phyloP scores from a whole-genome alignment of 495 filamentous ascomycete genomes.

The Penicillium verhagenii region DNA sequence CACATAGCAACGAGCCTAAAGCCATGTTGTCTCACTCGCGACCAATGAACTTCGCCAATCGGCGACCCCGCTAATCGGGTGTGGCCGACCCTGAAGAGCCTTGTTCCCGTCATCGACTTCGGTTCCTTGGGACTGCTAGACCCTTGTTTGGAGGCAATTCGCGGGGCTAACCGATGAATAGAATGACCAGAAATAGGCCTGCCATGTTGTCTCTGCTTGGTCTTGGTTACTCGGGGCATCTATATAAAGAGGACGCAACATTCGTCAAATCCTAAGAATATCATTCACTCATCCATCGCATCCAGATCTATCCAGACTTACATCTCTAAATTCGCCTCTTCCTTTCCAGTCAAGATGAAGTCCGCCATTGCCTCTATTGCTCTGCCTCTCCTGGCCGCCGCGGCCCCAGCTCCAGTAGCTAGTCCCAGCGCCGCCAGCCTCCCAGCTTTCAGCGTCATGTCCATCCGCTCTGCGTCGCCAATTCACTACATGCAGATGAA shows the following conservation, averaged over 20 bases:
- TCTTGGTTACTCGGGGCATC: too few species aligned
- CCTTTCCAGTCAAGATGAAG: constrained; percentile 15
- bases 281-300: background rate
- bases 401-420: constrained; percentile 18
- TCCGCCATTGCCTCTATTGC: constrained; percentile 25
- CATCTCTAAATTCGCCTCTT: background rate
- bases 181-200: too few species aligned
- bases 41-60: constrained; percentile 11
- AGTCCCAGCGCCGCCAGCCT: constrained; percentile 14
- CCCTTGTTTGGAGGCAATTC: background rate
- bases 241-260: background rate
- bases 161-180: constrained; percentile 4
- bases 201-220: too few species aligned
- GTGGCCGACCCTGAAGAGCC: background rate
- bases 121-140: background rate
- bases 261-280: background rate
- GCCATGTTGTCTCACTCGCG: constrained; percentile 11
- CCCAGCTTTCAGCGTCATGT: constrained; percentile 33
- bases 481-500: constrained; percentile 43
- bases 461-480: constrained; percentile 40
- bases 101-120: constrained; percentile 5
- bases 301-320: background rate
- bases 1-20: constrained; percentile 3
- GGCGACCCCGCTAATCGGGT: constrained; percentile 4
- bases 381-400: constrained; percentile 31